Base-by-base conservation (phyloP, 441 rosid genomes). In the Populus trichocarpa region DNA sequence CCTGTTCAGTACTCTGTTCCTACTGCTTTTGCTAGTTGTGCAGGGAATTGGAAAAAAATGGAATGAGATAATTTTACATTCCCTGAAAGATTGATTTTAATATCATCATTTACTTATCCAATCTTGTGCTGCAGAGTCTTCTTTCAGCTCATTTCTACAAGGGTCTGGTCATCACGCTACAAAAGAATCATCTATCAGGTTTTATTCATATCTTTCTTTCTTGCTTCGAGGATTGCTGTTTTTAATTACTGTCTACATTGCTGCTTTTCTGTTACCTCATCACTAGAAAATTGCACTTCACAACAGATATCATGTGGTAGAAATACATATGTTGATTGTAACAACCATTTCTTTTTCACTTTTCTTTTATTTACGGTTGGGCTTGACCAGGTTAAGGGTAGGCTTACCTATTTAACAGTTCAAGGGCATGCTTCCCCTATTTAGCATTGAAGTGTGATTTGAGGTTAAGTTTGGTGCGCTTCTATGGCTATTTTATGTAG, bases 171-270 rank as follows among this genome's bases (percentile, higher is more conserved):
- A 65, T 67, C 66, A 42, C 50, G 68, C 73, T 69, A 73, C 71
- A 6, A 80, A 68, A 70, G 87, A 79, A 33, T 76, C 79, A 70
- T 72, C 74, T 50, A 77, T 77, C 74, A 72, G 89, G 93, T 88
- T 82, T 13, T 67, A 33, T 82, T 75, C 59, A 69, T 36, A 25
- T 40, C 66, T 50, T 75, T 61, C 46, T 69, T 72, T 63, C 74
- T 61, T 26, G 46, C 14, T 65, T 25, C 12, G 0, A 30, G 20
- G 59, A 13, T 23, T 8, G 14, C 38, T 22, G 32, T 26, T 32
- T 36, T 22, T 69, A 38, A 18, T 33, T 23, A 1, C 61, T 26
- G 1, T 63, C 46, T 61, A 16, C 13, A 13, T 65, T 28, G 30
- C 23, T 9, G 20, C n/a, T 68, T 25, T 25, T 36, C 68, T 26